Conservation (phyloP, 352 stramenopile species). For the Blastocystis hominis region DNA sequence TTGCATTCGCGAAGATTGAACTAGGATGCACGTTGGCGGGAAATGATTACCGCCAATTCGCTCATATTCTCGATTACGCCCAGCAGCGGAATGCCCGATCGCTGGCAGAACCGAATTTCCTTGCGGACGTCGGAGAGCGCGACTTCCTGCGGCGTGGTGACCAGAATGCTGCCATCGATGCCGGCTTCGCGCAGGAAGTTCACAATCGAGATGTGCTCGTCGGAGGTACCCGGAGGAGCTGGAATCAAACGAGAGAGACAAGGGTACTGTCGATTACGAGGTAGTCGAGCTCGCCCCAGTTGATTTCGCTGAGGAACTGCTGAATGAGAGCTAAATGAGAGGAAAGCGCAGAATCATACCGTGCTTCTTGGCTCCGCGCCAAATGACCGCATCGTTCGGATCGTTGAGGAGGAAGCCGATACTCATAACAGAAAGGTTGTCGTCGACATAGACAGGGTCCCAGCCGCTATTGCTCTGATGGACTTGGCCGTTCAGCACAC, state of each 20-base stretch:
- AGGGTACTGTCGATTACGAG: conserved; percentile 89
- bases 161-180: conserved; percentile 80
- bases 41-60: conserved; percentile 70
- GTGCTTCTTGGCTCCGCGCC: conserved; percentile 97
- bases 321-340: conserved; percentile 80
- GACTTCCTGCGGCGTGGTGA: conserved; percentile 95
- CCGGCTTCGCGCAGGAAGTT: conserved; percentile 93
- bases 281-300: conserved; percentile 98
- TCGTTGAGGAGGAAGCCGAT: conserved; percentile 97
- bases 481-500: conserved; percentile 79
- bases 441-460: conserved; percentile 94
- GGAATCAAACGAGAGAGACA: neutral
- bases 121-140: conserved; percentile 97
- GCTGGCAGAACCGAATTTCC: conserved; percentile 98
- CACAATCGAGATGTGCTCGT: conserved; percentile 99
- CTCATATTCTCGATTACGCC: conserved; percentile 99
- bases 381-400: conserved; percentile 95
- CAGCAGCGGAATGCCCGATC: conserved; percentile 75
- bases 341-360: conserved; percentile 61
- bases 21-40: neutral
- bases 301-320: conserved; percentile 97
- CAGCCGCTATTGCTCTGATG: conserved; percentile 94
- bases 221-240: conserved; percentile 87
- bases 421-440: conserved; percentile 95
- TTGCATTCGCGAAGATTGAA: conserved; percentile 56